Percentiles rank a stretch among this genome's conserved stretches.
phyloP scores from a whole-genome alignment of 257 asterid species.

The Henckelia pumila region DNA sequence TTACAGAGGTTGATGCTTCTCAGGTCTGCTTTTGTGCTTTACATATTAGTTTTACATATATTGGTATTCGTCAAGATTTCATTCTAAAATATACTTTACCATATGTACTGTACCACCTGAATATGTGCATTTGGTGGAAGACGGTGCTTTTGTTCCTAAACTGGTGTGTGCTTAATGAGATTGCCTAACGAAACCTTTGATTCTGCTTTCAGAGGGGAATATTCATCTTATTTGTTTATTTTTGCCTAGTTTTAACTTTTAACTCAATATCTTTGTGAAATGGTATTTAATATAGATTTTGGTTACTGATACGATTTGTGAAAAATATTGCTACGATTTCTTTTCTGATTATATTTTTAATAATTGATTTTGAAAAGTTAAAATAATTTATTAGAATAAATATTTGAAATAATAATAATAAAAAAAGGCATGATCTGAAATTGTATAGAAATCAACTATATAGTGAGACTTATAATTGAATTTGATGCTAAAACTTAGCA shows the following conservation, averaged over 20 bases:
- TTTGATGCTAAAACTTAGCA: too few species aligned
- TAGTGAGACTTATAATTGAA: too few species aligned
- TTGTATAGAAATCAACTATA: too few species aligned
- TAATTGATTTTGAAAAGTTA: too few species aligned
- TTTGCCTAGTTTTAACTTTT: too few species aligned
- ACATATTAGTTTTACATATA: conserved; percentile 71
- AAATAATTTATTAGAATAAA: too few species aligned
- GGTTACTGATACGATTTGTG: too few species aligned
- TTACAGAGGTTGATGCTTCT: conserved; percentile 77
- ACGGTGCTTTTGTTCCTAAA: conserved; percentile 26
- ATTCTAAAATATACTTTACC: conserved; percentile 32
- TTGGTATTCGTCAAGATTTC: conserved; percentile 85
- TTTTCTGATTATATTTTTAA: too few species aligned
- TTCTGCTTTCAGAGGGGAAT: not conserved
- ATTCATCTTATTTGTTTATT: not conserved
- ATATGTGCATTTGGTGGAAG: conserved; percentile 17
- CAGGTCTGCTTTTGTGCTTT: conserved; percentile 78
- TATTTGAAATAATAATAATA: too few species aligned
- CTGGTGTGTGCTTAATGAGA: conserved; percentile 18
- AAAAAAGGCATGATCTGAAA: too few species aligned
- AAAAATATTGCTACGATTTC: too few species aligned
- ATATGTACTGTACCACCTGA: not conserved
- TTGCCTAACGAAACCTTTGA: conserved; percentile 8
- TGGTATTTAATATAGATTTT: too few species aligned
- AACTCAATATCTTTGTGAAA: not conserved